Percentiles rank a stretch among this genome's conserved stretches.
phyloP scores from a whole-genome alignment of 1,284 basidiomycete species.

The Trametes hirsuta region DNA sequence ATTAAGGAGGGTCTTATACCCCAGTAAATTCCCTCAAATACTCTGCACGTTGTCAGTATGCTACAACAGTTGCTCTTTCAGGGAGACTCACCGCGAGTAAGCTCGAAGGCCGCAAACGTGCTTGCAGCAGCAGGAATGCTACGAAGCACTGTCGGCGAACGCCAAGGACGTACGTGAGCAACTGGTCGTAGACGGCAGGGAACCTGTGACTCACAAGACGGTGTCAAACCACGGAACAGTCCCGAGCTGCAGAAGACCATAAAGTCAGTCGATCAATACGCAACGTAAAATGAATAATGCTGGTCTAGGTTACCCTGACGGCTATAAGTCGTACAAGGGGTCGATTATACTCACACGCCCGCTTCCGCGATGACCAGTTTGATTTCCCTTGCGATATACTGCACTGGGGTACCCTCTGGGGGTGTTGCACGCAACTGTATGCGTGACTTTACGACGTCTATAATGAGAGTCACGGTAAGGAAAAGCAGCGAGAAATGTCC shows the following conservation, averaged over 20 bases:
- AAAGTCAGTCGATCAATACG: background rate
- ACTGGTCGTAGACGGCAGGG: background rate
- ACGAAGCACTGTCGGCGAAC: background rate
- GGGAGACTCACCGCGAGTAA: conserved; percentile 64
- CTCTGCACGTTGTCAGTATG: conserved; percentile 20
- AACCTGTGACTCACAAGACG: conserved; percentile 55
- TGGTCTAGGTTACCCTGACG: background rate
- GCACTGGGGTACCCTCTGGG: conserved; percentile 76
- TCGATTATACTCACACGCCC: conserved; percentile 63
- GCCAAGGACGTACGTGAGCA: background rate
- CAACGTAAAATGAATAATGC: background rate
- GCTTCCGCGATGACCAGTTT: conserved; percentile 71
- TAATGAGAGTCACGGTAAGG: background rate
- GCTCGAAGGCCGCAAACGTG: conserved; percentile 92
- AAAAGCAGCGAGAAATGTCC: background rate
- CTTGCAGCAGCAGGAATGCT: conserved; percentile 90
- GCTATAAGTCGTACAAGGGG: too few relatives aligned
- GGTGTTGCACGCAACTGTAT: conserved; percentile 82
- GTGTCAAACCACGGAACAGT: conserved; percentile 74
- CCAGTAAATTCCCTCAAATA: conserved; percentile 33
- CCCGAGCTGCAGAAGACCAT: conserved; percentile 49
- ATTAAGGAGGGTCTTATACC: conserved; percentile 17
- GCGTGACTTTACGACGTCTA: conserved; percentile 91
- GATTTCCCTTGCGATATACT: conserved; percentile 81
- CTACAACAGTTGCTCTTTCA: background rate